phyloP scores from a whole-genome alignment of 768 basidiomycete genomes.

The Trametes meyenii region DNA sequence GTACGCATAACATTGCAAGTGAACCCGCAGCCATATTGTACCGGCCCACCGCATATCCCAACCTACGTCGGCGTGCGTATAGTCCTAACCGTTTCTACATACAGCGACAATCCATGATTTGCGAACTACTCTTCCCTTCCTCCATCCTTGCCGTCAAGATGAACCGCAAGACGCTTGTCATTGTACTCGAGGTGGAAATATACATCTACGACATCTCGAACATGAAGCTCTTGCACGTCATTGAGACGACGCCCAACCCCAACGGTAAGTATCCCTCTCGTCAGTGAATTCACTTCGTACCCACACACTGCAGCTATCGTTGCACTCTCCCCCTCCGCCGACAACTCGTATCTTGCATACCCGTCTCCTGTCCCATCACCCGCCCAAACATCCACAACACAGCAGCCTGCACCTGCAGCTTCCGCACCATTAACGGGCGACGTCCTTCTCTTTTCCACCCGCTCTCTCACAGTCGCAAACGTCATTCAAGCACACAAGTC shows the following conservation, averaged over 20 bases:
- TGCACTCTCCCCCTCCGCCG: conserved; percentile 91
- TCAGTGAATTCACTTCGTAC: neutral
- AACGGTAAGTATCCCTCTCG: conserved; percentile 60
- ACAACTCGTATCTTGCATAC: conserved; percentile 93
- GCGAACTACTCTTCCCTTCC: conserved; percentile 96
- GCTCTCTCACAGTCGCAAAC: conserved; percentile 89
- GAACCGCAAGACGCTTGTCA: conserved; percentile 94
- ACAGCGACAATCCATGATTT: conserved; percentile 97
- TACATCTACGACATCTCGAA: conserved; percentile 99
- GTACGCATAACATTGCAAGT: conserved; percentile 42
- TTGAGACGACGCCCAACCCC: conserved; percentile 95
- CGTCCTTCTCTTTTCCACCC: conserved; percentile 93
- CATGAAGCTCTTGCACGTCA: conserved; percentile 96
- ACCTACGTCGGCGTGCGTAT: neutral
- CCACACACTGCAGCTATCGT: conserved; percentile 70
- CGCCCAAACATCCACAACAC: conserved; percentile 39
- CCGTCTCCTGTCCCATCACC: conserved; percentile 93
- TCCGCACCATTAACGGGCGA: conserved; percentile 64
- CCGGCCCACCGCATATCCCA: neutral
- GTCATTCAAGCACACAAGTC: conserved; percentile 97
- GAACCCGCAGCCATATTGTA: no score
- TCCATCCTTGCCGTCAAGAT: conserved; percentile 97
- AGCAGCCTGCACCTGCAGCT: conserved; percentile 39
- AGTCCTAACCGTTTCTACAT: neutral
- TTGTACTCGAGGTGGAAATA: conserved; percentile 95